Base-by-base conservation (phyloP, 345 rosid species). In the Reutealis trisperma region DNA sequence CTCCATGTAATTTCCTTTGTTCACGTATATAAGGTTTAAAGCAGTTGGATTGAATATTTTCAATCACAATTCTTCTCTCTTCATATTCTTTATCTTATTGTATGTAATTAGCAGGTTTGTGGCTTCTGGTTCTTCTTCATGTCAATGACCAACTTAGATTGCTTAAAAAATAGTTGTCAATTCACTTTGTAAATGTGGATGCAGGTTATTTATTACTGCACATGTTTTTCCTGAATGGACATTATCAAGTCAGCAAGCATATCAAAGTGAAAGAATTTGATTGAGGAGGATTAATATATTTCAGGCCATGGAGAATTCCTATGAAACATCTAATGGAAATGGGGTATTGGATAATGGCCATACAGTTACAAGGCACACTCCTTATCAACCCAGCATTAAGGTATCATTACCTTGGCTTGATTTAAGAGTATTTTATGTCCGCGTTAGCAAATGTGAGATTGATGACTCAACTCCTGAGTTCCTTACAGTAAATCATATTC, bases 301-400 rank as follows among this genome's bases (percentile, higher is more conserved):
- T 54, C 52, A 54, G 61, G 78, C 60, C 70, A 91, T 93, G 97
- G 92, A 86, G 72, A 83, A 87, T 41, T 85, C 87, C 66, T 85
- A 79, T 59, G 87, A 81, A 80, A 67, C 80, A 65, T 82, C 78
- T 14, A 77, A 83, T 75, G 85, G 77, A 45, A 83, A 76, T 72
- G 89, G 83, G 75, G 64, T 65, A 5, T 75, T n/a, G 21, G 77
- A 80, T 49, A 82, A 84, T 63, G 87, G 86, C 63, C 84, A 86
- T 75, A 72, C 34, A 67, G 71, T 63, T 58, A 67, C 73, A 75
- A 80, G 82, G 82, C 79, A 75, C 75, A 63, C 75, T 72, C 72
- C 77, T 71, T 85, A 83, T 74, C 87, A 77, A 71, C 76, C 81
- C n/a, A 83, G 73, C 65, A 57, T 82, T 51, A 82, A 83, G 51